Conservation (phyloP, 768 basidiomycete genomes). For the Rhizopogon vulgaris region DNA sequence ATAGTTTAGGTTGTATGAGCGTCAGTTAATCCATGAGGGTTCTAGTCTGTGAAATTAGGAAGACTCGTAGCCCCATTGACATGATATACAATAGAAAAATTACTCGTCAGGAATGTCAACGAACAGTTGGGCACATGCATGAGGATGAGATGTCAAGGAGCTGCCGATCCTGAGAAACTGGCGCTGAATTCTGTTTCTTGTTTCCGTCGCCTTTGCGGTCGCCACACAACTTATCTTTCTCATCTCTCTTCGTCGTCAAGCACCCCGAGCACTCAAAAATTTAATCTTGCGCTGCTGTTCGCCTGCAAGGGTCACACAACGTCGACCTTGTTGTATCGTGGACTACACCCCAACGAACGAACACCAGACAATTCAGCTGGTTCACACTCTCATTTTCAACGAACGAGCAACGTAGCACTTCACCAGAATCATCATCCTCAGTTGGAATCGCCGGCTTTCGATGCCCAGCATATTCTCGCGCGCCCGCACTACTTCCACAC, state of each 20-base stretch:
- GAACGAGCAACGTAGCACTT: conserved; percentile 4
- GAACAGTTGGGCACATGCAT: too few relatives aligned
- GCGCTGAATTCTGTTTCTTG: conserved; percentile 5
- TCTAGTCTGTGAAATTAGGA: too few relatives aligned
- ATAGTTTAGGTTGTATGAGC: too few relatives aligned
- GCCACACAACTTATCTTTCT: conserved; percentile 1
- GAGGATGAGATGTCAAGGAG: conserved; percentile 2
- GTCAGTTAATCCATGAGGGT: too few relatives aligned
- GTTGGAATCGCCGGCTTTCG: conserved; percentile 17
- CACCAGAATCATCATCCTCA: conserved; percentile 2
- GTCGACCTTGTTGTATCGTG: neutral
- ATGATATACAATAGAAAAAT: too few relatives aligned
- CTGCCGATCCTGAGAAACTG: conserved; percentile 23
- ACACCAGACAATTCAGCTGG: neutral
- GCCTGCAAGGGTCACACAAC: neutral
- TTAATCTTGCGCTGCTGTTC: neutral
- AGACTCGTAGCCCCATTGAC: too few relatives aligned
- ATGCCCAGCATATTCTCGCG: conserved; percentile 78
- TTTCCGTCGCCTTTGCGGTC: conserved; percentile 5
- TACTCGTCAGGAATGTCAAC: too few relatives aligned
- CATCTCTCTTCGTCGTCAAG: neutral
- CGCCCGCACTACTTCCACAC: conserved; percentile 54
- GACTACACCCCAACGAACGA: too few relatives aligned
- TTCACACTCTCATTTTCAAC: neutral
- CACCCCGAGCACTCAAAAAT: neutral